These are phyloP conservation scores for Wickerhamomyces queroliae DNA, from an alignment of 805 yeast genomes.

Conservation along the genomic window DNA sequence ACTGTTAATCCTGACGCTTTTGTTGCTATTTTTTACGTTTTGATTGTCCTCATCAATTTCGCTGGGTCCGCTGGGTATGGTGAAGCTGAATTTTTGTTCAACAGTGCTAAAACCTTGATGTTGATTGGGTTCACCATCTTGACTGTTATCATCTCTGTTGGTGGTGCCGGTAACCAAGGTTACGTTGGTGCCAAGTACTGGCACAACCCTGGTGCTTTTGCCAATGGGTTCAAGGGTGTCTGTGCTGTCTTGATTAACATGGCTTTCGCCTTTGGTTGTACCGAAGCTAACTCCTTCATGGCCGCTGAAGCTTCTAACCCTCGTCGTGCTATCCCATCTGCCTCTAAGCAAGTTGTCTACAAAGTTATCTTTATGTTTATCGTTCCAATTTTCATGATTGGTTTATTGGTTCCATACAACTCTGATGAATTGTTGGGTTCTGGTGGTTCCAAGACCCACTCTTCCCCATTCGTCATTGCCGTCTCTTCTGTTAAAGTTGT, in stretches of 20 bases:
- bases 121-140: constrained; percentile 53
- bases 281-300: constrained; percentile 59
- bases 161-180: constrained; percentile 51
- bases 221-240: constrained; percentile 49
- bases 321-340: constrained; percentile 54
- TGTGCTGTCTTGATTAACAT: constrained; percentile 61
- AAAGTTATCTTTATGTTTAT: constrained; percentile 56
- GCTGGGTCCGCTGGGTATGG: constrained; percentile 63
- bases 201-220: constrained; percentile 49
- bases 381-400: constrained; percentile 46
- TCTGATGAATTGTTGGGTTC: constrained; percentile 44
- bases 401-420: constrained; percentile 56
- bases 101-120: constrained; percentile 49
- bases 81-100: constrained; percentile 59
- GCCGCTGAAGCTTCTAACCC: constrained; percentile 61
- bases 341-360: constrained; percentile 62
- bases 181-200: constrained; percentile 57
- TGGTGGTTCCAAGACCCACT: constrained; percentile 44
- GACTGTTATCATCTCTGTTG: constrained; percentile 48
- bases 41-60: constrained; percentile 46
- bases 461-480: constrained; percentile 77
- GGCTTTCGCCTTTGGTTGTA: constrained; percentile 60
- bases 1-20: constrained; percentile 45
- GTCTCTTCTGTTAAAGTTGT: constrained; percentile 53
- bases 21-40: constrained; percentile 47